Base-by-base conservation (phyloP, 1,284 basidiomycete genomes). In the Leccinum pachyderme region DNA sequence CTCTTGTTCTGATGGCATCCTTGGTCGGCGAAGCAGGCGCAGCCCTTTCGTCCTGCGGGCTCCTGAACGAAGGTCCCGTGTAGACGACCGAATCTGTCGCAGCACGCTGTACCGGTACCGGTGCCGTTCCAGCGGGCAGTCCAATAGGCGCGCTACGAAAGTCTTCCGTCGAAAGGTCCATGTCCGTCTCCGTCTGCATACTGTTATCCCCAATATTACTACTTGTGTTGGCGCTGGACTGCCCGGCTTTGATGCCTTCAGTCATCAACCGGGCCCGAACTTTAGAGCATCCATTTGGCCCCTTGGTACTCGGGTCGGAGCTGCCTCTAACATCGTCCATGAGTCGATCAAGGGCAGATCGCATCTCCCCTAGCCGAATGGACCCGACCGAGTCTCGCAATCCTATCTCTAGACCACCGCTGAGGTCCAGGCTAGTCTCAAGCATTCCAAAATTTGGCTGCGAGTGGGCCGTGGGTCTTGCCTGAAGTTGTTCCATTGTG, bases 281-380 rank as follows among this genome's bases (percentile, higher is more conserved):
- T 13, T 58, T 55, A 5, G 60, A 25, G 29, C 13, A 55, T 24
- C 37, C 27, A 4, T 47, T 57, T 24, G 51, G 28, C 33, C 52
- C 58, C 52, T 57, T 60, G 11, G 63, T 32, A 18, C 57, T 59
- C 25, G 69, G n/a, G 18, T 58, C 51, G 5, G 63, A 66, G 44
- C 74, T 75, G 31, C 77, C 80, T 52, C 82, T 84, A 33, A 90
- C 87, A 59, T 89, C 82, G 56, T 89, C 86, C 81, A 89, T 87
- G 35, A 92, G 75, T 54, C 85, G 75, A 65, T 92, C 90, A 49
- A 92, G 76, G 5, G 89, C 89, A 61, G 86, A 89, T 61, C 80
- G 77, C 80, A 89, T 87, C 53, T 89, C 86, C 55, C 81, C 80
- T 11, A 89, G 79, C 61, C 85, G 69, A 33, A 70, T 67, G 7